A percentile compares a stretch with the other conserved stretches of the same genome.
phyloP scores from a whole-genome alignment of 805 yeast genomes.

The Pichia exigua region DNA sequence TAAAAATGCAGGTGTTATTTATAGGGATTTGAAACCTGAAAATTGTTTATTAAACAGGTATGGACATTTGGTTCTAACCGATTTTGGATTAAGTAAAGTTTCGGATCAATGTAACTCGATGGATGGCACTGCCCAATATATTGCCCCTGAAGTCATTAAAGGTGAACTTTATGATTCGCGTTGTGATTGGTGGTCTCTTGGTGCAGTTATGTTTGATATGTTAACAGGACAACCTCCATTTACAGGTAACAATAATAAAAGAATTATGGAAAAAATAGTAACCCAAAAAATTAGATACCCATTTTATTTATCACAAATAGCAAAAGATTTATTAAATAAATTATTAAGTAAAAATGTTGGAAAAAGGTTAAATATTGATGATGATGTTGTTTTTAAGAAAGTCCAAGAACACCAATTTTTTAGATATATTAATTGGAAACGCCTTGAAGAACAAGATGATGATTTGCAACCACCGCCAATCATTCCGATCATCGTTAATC shows the following conservation, averaged over 20 bases:
- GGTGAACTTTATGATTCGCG: constrained; percentile 71
- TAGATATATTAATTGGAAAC: constrained; percentile 66
- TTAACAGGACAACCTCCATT: constrained; percentile 84
- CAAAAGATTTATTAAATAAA: constrained; percentile 64
- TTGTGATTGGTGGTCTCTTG: constrained; percentile 91
- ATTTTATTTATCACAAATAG: constrained; percentile 68
- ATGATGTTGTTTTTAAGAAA: constrained; percentile 35
- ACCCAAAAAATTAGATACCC: constrained; percentile 62
- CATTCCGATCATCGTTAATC: constrained; percentile 74
- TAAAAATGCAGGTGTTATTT: constrained; percentile 63
- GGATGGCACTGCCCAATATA: constrained; percentile 74
- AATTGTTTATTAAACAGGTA: constrained; percentile 67
- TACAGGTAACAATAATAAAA: constrained; percentile 73
- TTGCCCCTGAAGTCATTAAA: constrained; percentile 83
- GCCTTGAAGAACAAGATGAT: constrained; percentile 41
- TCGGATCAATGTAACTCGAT: constrained; percentile 43
- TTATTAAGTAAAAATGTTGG: constrained; percentile 61
- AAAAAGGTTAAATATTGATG: constrained; percentile 54
- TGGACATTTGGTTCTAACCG: constrained; percentile 82
- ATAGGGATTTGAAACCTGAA: constrained; percentile 85
- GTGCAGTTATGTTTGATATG: constrained; percentile 73
- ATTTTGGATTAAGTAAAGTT: constrained; percentile 68
- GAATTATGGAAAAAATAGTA: constrained; percentile 67
- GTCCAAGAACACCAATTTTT: constrained; percentile 66
- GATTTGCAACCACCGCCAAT: constrained; percentile 71